Conservation (phyloP, 1,139 yeast species). For the Zhuliangozyma parablackwelliae region DNA sequence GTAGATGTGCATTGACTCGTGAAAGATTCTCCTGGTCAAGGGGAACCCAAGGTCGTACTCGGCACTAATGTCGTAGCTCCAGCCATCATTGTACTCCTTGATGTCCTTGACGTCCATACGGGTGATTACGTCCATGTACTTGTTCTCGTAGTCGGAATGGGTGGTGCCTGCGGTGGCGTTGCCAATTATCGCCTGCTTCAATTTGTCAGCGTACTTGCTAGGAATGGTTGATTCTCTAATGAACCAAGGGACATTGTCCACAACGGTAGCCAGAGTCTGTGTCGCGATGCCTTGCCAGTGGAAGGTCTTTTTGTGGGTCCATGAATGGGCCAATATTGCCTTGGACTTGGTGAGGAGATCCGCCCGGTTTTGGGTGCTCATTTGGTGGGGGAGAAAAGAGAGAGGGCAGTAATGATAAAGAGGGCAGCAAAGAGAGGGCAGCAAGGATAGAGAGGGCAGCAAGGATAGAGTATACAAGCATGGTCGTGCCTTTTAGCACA, state of each 20-base stretch:
- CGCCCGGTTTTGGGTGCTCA: too few species aligned
- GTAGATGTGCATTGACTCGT: slow-evolving; percentile 50
- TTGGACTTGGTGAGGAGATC: too few species aligned
- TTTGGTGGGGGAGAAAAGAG: too few species aligned
- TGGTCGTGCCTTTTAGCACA: too few species aligned
- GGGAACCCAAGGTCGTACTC: slow-evolving; percentile 50
- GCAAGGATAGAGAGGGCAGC: too few species aligned
- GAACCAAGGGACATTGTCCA: slow-evolving; percentile 6
- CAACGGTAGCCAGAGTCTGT: neutral
- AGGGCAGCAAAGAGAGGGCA: too few species aligned
- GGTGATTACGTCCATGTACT: slow-evolving; percentile 30
- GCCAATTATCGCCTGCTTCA: slow-evolving; percentile 7
- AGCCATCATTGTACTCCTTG: slow-evolving; percentile 8
- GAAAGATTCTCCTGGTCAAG: slow-evolving; percentile 49
- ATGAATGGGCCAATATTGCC: too few species aligned
- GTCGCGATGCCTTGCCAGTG: neutral
- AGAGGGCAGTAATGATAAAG: too few species aligned
- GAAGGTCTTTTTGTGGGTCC: neutral
- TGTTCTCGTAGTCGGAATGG: slow-evolving; percentile 32
- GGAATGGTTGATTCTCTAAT: slow-evolving; percentile 3
- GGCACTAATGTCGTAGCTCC: slow-evolving; percentile 23
- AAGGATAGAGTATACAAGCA: too few species aligned
- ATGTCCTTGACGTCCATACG: slow-evolving; percentile 10
- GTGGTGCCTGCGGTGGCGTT: slow-evolving; percentile 14
- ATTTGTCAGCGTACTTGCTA: neutral